Base-by-base conservation (phyloP, 2,329 filamentous ascomycete species). In the Alternaria infectoria region DNA sequence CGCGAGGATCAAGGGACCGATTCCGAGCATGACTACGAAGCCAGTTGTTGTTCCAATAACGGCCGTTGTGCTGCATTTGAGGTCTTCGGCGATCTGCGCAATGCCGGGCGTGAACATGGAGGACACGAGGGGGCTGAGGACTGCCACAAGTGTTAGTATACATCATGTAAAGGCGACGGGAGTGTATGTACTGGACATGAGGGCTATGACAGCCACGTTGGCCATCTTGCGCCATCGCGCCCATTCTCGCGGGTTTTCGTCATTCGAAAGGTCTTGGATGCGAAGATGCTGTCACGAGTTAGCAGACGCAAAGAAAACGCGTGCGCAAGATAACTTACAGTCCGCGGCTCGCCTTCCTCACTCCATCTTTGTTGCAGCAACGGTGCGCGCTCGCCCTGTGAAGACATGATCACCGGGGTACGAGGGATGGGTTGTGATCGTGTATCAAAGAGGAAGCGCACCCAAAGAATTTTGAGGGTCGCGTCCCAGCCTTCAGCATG, bases 61-160 rank as follows among this genome's bases (percentile, higher is more conserved):
- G 10, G 74, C 75, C 12, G 80, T 77, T 3, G 75, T 73, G 6
- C 72, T 74, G 1, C 82, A 83, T 45, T 82, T 60, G 17, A 86
- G 76, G 26, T 82, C 81, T 49, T 82, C 73, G 3, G 84, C 84
- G 46, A 86, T 86, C 60, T 86, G 81, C 10, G 77, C 72, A 56
- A 86, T 85, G 1, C 83, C 84, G 0, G 84, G 84, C 1, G 83
- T 85, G 72, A 86, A 86, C 83, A 86, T 85, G 43, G 81, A 83
- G 19, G 79, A 82, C 2, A 83, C 83, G 19, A 85, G 77, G 0
- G 83, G 83, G 17, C 81, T 83, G 2, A 85, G 65, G 40, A 85
- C 79, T 81, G 8, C 21, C 40, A 54, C 17, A 21, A 23, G 21
- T 13, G 15, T 74, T 25, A 51, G 23, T 21, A 43, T 6, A 25